Evolutionary conservation across 2,329 filamentous ascomycete species (phyloP).

Genomic region (Alternaria sp.): DNA sequence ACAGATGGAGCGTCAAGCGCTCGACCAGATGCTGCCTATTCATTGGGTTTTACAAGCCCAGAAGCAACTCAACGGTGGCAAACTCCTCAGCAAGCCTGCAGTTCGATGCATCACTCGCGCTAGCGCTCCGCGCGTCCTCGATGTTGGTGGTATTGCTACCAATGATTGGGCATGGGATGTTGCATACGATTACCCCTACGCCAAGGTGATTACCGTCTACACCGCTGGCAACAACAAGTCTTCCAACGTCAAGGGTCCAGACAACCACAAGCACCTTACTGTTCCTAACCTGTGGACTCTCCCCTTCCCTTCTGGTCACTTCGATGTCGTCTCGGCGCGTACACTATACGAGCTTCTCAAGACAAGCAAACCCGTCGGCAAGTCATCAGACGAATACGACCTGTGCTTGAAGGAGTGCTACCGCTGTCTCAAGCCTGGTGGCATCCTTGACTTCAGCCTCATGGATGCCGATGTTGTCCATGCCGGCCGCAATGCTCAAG

Average conservation of each 20-base stretch:
- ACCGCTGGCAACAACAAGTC: constrained; percentile 59
- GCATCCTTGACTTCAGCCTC: constrained; percentile 89
- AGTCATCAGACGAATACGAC: constrained; percentile 81
- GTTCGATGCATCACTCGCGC: constrained; percentile 61
- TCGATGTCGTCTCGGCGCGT: constrained; percentile 90
- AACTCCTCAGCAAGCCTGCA: constrained; percentile 64
- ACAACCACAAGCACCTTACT: constrained; percentile 85
- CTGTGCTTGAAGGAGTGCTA: constrained; percentile 84
- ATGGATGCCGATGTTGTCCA: constrained; percentile 92
- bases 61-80: constrained; percentile 68
- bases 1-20: constrained; percentile 83
- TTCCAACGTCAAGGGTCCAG: constrained; percentile 72
- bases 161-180: constrained; percentile 98
- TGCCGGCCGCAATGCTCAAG: constrained; percentile 79
- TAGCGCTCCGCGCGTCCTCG: constrained; percentile 75
- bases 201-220: constrained; percentile 87
- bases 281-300: constrained; percentile 81
- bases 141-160: constrained; percentile 83
- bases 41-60: constrained; percentile 71
- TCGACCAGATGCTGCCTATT: constrained; percentile 71
- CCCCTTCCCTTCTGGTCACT: constrained; percentile 85
- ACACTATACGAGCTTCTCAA: constrained; percentile 88
- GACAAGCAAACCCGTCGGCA: constrained; percentile 61
- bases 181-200: constrained; percentile 83
- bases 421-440: constrained; percentile 90